Conservation (phyloP, 352 stramenopile species). For the Halophytophthora batemanensis region DNA sequence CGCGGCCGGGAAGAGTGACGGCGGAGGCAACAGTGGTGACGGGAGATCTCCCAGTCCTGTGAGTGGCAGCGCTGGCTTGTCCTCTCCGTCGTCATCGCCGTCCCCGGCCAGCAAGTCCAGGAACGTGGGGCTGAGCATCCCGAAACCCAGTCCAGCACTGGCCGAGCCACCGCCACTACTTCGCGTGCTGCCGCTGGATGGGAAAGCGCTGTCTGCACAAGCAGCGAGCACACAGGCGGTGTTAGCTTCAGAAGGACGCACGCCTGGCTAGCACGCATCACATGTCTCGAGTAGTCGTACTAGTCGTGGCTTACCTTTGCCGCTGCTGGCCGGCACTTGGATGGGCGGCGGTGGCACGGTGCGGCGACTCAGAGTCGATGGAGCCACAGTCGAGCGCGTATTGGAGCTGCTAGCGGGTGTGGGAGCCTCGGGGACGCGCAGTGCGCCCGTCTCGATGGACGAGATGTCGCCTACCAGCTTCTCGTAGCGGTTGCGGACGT, state of each 20-base stretch:
- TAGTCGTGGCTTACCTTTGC: conserved; percentile 32
- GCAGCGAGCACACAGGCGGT: conserved; percentile 6
- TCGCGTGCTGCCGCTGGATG: conserved; percentile 19
- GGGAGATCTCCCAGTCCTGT: conserved; percentile 30
- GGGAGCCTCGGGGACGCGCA: conserved; percentile 4
- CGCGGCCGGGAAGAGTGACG: conserved; percentile 20
- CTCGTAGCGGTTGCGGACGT: conserved; percentile 70
- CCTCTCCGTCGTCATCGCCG: conserved; percentile 46
- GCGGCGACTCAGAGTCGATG: conserved; percentile 41
- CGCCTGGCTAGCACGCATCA: conserved; percentile 5
- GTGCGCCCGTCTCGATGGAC: conserved; percentile 45
- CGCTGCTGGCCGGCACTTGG: conserved; percentile 35
- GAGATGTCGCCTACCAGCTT: conserved; percentile 72
- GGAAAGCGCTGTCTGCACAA: conserved; percentile 21
- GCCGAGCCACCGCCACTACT: conserved; percentile 23
- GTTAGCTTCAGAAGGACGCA: conserved; percentile 18
- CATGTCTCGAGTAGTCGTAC: neutral
- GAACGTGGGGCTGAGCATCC: conserved; percentile 76
- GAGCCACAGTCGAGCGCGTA: neutral
- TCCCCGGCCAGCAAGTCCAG: conserved; percentile 62
- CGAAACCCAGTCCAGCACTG: conserved; percentile 10
- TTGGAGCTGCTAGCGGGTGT: conserved; percentile 1
- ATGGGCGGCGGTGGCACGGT: conserved; percentile 66
- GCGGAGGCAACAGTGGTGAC: conserved; percentile 34
- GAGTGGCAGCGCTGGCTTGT: conserved; percentile 44